Evolutionary conservation across 2,329 filamentous ascomycete species (phyloP), one percentile per base, ranked within the genome.

Genomic region (Aspergillus ruber): DNA sequence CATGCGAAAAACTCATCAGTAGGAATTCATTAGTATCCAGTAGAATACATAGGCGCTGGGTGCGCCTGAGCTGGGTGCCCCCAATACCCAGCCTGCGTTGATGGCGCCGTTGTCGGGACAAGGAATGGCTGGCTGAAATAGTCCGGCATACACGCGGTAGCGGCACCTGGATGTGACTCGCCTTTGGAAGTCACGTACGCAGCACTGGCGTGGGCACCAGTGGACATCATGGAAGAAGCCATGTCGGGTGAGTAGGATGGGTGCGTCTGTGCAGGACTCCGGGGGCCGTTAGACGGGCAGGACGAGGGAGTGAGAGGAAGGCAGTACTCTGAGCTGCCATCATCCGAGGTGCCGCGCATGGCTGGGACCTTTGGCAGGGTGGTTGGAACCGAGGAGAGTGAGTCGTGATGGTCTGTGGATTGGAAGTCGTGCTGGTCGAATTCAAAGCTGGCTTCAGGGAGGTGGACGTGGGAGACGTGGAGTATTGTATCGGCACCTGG

Each of bases 401-500:
- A 4, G 9, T 39, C 36, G n/a, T 15, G n/a, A 9, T 42, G 40
- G 7, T 42, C 21, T 15, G 40, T 42, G 12, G 20, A 21, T 23
- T 45, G n/a, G 12, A 48, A 45, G 12, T 50, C 51, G 12, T 55
- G 52, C n/a, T 50, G 21, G 32, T 55, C 47, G n/a, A 44, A 40
- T n/a, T 51, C 55, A 7, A 57, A 42, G 8, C 47, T 51, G 6
- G 54, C 50, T 3, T 62, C 61, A 20, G 52, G 50, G 38, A 63
- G 48, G 29, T 59, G 56, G 13, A 61, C 60, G 47, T 63, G 54
- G 12, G 54, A 54, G 15, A 67, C 62, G 33, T 62, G 60, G 15
- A 67, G 53, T 8, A 59, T 48, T 29, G 61, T 58, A 29, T 62
- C 57, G 6, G 54, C 55, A 23, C 60, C 64, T 67, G 9, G 9